Evolutionary conservation across 495 filamentous ascomycete species (phyloP).

Genomic region (Aspergillus ostianus): DNA sequence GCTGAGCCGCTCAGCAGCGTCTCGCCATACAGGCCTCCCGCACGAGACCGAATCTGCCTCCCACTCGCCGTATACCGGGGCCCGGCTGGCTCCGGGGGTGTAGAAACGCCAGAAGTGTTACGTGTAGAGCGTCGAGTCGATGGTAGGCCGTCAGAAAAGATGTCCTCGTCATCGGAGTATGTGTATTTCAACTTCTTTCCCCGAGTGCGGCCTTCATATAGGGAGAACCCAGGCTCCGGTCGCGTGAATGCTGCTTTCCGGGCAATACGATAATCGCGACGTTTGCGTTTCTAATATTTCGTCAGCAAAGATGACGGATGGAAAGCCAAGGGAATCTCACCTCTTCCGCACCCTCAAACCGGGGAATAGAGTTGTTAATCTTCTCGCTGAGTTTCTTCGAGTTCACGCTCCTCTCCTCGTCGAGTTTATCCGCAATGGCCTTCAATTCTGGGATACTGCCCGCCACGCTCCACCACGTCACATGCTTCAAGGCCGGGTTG

Average conservation of each 20-base stretch:
- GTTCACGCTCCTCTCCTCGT: slow-evolving; percentile 73
- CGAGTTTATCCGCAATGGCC: slow-evolving; percentile 68
- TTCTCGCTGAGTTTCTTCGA: slow-evolving; percentile 72
- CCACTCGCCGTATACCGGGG: slow-evolving; percentile 90
- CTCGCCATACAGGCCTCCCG: slow-evolving; percentile 80
- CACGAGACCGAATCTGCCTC: slow-evolving; percentile 73
- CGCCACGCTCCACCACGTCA: slow-evolving; percentile 90
- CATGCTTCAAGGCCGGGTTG: slow-evolving; percentile 71
- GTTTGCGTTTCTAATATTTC: slow-evolving; percentile 71
- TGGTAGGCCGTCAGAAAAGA: slow-evolving; percentile 66
- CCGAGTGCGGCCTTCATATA: slow-evolving; percentile 94
- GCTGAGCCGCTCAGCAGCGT: slow-evolving; percentile 56
- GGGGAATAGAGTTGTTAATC: slow-evolving; percentile 78
- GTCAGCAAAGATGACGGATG: slow-evolving; percentile 29
- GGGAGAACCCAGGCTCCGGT: slow-evolving; percentile 83
- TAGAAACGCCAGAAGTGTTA: slow-evolving; percentile 63
- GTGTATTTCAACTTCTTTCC: slow-evolving; percentile 96
- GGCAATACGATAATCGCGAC: slow-evolving; percentile 83
- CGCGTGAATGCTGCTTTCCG: slow-evolving; percentile 86
- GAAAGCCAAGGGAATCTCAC: slow-evolving; percentile 41
- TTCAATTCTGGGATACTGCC: slow-evolving; percentile 86
- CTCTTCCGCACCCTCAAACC: slow-evolving; percentile 94
- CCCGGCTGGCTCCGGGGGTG: slow-evolving; percentile 65
- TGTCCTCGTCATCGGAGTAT: slow-evolving; percentile 86
- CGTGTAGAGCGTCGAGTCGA: slow-evolving; percentile 69